Conservation (phyloP, 2,329 filamentous ascomycete genomes). For the Pseudopyrenochaeta lycopersici region DNA sequence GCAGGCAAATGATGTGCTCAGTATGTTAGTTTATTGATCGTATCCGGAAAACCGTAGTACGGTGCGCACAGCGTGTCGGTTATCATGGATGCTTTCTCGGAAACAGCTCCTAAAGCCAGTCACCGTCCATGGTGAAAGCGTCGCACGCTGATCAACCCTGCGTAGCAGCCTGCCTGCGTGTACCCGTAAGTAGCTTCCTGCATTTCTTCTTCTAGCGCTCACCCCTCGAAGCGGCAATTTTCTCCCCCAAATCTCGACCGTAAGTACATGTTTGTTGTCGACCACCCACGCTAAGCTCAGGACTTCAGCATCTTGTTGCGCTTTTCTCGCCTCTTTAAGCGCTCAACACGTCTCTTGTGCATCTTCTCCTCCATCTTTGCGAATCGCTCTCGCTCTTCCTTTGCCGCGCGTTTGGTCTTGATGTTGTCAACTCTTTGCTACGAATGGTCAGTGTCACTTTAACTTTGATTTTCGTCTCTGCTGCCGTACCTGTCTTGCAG, state of each 20-base stretch:
- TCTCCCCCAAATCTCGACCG: not conserved
- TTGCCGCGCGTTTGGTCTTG: slow-evolving; percentile 84
- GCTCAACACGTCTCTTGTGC: slow-evolving; percentile 94
- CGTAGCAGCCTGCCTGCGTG: not conserved
- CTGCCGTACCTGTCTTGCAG: slow-evolving; percentile 77
- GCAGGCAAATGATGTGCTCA: too few relatives aligned
- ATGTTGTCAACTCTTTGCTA: slow-evolving; percentile 81
- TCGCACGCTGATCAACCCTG: too few relatives aligned
- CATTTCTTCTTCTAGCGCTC: not conserved
- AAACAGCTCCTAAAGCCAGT: too few relatives aligned
- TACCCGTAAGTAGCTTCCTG: not conserved
- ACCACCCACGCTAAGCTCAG: slow-evolving; percentile 33
- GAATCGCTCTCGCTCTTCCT: slow-evolving; percentile 92
- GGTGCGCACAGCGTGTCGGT: too few relatives aligned
- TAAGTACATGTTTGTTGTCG: not conserved
- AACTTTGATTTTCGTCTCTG: not conserved
- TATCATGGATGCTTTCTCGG: too few relatives aligned
- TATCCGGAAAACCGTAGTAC: too few relatives aligned
- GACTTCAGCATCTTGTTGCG: slow-evolving; percentile 79
- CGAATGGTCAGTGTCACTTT: slow-evolving; percentile 17
- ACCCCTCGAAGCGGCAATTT: slow-evolving; percentile 10
- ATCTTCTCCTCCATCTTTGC: slow-evolving; percentile 97
- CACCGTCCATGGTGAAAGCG: too few relatives aligned
- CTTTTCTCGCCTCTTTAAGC: slow-evolving; percentile 95
- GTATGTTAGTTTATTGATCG: too few relatives aligned